Evolutionary conservation across 306 rosid genomes (phyloP), one percentile per base, ranked within the genome.

Genomic region (Inga oerstediana): DNA sequence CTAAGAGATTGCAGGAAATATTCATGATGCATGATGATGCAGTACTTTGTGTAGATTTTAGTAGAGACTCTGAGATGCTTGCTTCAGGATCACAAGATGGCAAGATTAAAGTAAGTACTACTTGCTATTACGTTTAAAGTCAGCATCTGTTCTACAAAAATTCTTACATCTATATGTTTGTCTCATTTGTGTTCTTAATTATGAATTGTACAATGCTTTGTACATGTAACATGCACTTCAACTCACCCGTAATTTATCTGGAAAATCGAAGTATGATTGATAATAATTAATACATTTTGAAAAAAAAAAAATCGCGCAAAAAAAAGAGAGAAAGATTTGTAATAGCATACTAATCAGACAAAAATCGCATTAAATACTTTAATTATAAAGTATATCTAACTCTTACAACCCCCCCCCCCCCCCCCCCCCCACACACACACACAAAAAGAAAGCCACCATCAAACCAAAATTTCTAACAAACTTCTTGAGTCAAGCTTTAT

Each of bases 21-120:
- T 94, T 97, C 90, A 97, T 97, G 99, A 91, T 97, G 97, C 98
- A 94, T 81, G 98, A 97, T 13, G 98, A 94, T 85, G 89, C 99
- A 24, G 97, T 94, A 78, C 98, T 97, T 72, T 94, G 97, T 86
- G 94, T 93, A 48, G 97, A 97, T 81, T 97, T 97, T 88, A 97
- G 98, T 88, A 89, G 93, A 83, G 99, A 94, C 87, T 97, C 99
- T 39, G 99, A 97, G 90, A 90, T 94, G 92, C 86, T 97, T 79
- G 98, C 98, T 30, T 92, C 99, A 85, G 99, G 99, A 72, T 93
- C 97, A 78, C 95, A 92, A 86, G 97, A 90, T 88, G 99, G 99
- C 80, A 97, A 97, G 86, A 97, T 97, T 84, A 97, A 97, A 91
- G 99, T 96, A 89, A 79, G 97, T 85, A 80, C 43, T 56, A 35